phyloP scores from a whole-genome alignment of 495 filamentous ascomycete genomes.

The Talaromyces nanjingensis region DNA sequence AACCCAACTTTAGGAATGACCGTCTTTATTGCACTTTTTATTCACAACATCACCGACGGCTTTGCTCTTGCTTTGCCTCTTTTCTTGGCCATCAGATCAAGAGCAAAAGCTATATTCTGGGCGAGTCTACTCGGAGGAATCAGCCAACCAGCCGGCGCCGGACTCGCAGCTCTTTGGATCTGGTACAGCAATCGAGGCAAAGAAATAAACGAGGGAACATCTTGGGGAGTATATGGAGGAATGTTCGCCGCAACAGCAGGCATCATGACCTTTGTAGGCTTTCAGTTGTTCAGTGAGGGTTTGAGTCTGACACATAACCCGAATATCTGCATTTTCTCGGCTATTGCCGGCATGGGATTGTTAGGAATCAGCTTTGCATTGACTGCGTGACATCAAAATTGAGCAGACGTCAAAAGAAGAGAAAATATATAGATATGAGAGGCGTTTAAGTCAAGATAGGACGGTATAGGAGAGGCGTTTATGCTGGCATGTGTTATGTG shows the following conservation, averaged over 20 bases:
- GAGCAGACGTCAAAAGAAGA: background rate
- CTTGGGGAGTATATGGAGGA: slow-evolving; percentile 72
- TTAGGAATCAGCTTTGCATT: slow-evolving; percentile 83
- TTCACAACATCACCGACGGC: slow-evolving; percentile 96
- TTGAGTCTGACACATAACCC: slow-evolving; percentile 73
- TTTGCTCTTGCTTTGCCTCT: slow-evolving; percentile 90
- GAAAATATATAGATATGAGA: background rate
- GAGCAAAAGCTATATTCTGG: slow-evolving; percentile 76
- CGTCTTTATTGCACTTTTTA: slow-evolving; percentile 91
- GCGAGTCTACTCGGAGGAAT: slow-evolving; percentile 76
- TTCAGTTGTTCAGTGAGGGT: slow-evolving; percentile 85
- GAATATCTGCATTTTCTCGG: slow-evolving; percentile 74
- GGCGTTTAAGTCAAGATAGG: background rate
- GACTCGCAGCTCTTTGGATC: slow-evolving; percentile 78
- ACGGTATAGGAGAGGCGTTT: background rate
- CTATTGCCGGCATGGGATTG: slow-evolving; percentile 83
- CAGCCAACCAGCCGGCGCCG: slow-evolving; percentile 80
- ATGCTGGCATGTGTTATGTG: background rate
- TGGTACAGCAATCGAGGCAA: slow-evolving; percentile 43
- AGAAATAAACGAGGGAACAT: slow-evolving; percentile 38
- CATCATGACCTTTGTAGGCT: slow-evolving; percentile 87
- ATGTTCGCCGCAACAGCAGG: slow-evolving; percentile 88
- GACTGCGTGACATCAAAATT: slow-evolving; percentile 41
- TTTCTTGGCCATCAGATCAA: slow-evolving; percentile 75
- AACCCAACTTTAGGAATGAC: slow-evolving; percentile 79